Evolutionary conservation across 1,284 basidiomycete species (phyloP).

Genomic region (Paramarasmius palmivorus): DNA sequence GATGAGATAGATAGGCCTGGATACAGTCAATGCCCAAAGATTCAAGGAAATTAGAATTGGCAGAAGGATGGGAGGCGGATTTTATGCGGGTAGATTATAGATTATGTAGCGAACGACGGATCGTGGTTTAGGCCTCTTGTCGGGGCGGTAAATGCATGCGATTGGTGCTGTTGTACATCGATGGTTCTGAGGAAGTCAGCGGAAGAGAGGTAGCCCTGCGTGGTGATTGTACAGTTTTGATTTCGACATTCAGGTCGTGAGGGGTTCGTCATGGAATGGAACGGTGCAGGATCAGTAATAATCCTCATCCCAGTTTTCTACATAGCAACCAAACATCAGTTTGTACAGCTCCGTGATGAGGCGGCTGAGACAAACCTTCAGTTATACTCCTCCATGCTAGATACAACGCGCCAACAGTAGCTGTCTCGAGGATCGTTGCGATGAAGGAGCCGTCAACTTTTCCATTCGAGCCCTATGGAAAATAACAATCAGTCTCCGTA

Average conservation of each 20-base stretch:
- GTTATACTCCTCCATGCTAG: slow-evolving; percentile 83
- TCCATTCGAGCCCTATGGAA: slow-evolving; percentile 52
- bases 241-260: not conserved
- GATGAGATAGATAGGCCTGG: too few species aligned
- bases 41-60: too few species aligned
- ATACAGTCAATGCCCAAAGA: too few species aligned
- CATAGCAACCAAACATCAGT: not conserved
- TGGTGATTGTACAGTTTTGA: too few species aligned
- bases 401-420: slow-evolving; percentile 67
- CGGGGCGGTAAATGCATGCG: too few species aligned
- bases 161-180: too few species aligned
- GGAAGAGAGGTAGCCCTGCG: too few species aligned
- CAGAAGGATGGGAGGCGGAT: too few species aligned
- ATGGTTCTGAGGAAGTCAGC: too few species aligned
- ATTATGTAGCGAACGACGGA: too few species aligned
- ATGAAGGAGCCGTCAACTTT: slow-evolving; percentile 83
- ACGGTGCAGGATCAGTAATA: not conserved
- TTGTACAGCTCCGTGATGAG: not conserved
- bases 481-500: not conserved
- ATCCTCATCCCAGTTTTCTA: slow-evolving; percentile 3
- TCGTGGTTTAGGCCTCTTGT: too few species aligned
- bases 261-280: not conserved
- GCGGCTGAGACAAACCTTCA: slow-evolving; percentile 52
- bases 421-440: slow-evolving; percentile 76
- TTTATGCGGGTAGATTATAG: too few species aligned